These are phyloP conservation scores for Hypoxylon perforatum DNA, from an alignment of 495 filamentous ascomycete species.

Conservation along the genomic window DNA sequence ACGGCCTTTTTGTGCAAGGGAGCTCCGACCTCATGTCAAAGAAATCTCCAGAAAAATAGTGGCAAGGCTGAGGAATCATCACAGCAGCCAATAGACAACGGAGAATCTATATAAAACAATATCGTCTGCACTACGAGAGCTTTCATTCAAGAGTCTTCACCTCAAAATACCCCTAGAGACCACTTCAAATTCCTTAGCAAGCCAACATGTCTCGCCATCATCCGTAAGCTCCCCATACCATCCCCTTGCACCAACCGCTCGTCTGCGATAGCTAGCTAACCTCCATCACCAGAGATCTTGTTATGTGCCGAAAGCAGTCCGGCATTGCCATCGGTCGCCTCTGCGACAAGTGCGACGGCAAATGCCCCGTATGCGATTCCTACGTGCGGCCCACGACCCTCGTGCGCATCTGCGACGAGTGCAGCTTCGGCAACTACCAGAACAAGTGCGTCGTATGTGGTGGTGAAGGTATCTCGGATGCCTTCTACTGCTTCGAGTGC, in stretches of 20 bases:
- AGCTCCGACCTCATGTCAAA: conserved; percentile 30
- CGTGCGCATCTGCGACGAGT: conserved; percentile 98
- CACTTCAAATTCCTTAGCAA: conserved; percentile 20
- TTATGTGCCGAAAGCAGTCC: conserved; percentile 99
- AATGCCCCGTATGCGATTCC: conserved; percentile 98
- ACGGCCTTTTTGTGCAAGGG: conserved; percentile 7
- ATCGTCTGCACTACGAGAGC: neutral
- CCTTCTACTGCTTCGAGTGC: conserved; percentile 99
- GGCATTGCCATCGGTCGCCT: conserved; percentile 98
- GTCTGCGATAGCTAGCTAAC: conserved; percentile 51
- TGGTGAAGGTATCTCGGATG: conserved; percentile 97
- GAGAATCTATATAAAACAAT: conserved; percentile 6
- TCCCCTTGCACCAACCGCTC: conserved; percentile 40
- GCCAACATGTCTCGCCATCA: conserved; percentile 78
- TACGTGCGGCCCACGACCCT: conserved; percentile 98
- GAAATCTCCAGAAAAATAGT: conserved; percentile 33
- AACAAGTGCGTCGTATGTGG: conserved; percentile 99
- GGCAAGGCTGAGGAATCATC: conserved; percentile 51
- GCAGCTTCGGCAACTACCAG: conserved; percentile 99
- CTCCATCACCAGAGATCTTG: conserved; percentile 78
- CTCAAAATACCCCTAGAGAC: conserved; percentile 16
- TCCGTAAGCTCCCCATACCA: conserved; percentile 66
- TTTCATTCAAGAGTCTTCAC: conserved; percentile 4
- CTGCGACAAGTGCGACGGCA: conserved; percentile 99
- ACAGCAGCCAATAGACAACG: conserved; percentile 20